Evolutionary conservation across 495 filamentous ascomycete species (phyloP).

Genomic region (Oidiodendron maius): DNA sequence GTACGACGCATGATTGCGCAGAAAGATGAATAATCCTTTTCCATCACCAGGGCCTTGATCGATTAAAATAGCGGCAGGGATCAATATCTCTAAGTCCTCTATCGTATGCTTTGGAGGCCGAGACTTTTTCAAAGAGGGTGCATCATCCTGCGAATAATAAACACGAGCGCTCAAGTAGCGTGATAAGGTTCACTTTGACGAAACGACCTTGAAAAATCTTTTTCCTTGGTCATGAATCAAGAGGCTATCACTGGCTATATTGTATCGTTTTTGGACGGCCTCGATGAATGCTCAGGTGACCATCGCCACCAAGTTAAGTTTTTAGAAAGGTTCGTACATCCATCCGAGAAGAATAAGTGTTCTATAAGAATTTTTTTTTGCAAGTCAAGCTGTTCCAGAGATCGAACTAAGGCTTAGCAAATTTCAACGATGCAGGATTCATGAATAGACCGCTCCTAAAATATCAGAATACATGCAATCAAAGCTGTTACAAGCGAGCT

Average conservation of each 20-base stretch:
- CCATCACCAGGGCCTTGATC: no score
- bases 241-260: neutral
- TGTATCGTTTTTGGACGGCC: slow-evolving; percentile 8
- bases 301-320: slow-evolving; percentile 10
- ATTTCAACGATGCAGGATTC: slow-evolving; percentile 12
- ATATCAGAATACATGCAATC: slow-evolving; percentile 16
- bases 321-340: slow-evolving; percentile 1
- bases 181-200: no score
- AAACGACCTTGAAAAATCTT: no score
- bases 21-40: no score
- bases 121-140: no score
- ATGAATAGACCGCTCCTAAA: slow-evolving; percentile 21
- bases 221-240: neutral
- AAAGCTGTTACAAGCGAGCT: neutral
- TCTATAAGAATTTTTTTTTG: slow-evolving; percentile 10
- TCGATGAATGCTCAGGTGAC: slow-evolving; percentile 10
- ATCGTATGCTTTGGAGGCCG: no score
- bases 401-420: slow-evolving; percentile 5
- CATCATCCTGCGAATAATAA: no score
- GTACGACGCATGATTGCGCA: no score
- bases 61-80: no score
- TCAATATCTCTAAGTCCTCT: no score
- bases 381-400: slow-evolving; percentile 6
- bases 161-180: no score
- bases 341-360: neutral